Conservation (phyloP, 768 basidiomycete species). For the Suillus tomentosus region DNA sequence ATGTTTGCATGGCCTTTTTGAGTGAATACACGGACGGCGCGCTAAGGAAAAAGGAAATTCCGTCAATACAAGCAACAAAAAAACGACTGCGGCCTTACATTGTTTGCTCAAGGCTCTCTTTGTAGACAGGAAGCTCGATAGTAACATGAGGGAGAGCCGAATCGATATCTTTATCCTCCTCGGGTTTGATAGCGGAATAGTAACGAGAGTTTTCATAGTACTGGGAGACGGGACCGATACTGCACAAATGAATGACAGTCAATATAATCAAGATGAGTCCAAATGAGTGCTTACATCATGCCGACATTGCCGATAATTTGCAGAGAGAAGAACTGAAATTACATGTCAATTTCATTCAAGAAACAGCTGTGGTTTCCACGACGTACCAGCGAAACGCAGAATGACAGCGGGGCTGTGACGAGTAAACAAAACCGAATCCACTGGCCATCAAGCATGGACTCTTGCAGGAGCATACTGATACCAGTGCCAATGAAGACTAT, state of each 20-base stretch:
- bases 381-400: constrained; percentile 75
- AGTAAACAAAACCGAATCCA: constrained; percentile 68
- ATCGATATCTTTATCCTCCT: constrained; percentile 64
- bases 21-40: constrained; percentile 71
- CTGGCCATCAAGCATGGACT: constrained; percentile 66
- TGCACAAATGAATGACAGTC: constrained; percentile 27
- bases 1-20: constrained; percentile 85
- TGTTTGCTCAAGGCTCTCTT: constrained; percentile 78
- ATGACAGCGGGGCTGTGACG: constrained; percentile 65
- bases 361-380: background rate
- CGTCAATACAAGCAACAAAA: background rate
- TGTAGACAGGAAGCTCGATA: constrained; percentile 87
- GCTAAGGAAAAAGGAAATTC: constrained; percentile 32
- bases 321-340: constrained; percentile 66
- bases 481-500: constrained; percentile 74
- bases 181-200: constrained; percentile 71
- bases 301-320: constrained; percentile 67
- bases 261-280: constrained; percentile 12
- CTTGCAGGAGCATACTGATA: constrained; percentile 56
- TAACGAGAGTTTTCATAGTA: constrained; percentile 84
- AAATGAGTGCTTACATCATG: constrained; percentile 55
- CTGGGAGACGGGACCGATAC: constrained; percentile 82
- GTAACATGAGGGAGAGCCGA: constrained; percentile 70
- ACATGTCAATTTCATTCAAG: constrained; percentile 7
- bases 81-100: constrained; percentile 53